These are phyloP conservation scores for Backusella westeae DNA, from an alignment of 192 early-diverging fungal genomes.

Conservation along the genomic window DNA sequence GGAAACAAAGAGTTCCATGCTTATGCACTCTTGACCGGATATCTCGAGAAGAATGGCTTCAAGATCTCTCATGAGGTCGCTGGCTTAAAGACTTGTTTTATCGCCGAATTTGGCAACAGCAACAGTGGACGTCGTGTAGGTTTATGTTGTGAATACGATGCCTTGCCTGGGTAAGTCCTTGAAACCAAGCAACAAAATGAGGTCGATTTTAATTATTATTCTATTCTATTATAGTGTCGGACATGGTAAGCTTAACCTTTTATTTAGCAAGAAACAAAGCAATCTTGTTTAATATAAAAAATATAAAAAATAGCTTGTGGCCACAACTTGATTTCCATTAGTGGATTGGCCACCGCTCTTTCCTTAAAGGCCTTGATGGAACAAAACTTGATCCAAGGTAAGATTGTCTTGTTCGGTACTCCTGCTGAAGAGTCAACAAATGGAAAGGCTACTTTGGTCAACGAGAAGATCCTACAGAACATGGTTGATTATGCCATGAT, in stretches of 20 bases:
- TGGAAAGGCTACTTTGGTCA: conserved; percentile 72
- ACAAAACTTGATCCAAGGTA: conserved; percentile 39
- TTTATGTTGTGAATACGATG: conserved; percentile 62
- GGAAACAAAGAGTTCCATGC: conserved; percentile 59
- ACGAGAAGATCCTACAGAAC: conserved; percentile 61
- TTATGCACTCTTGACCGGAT: conserved; percentile 59
- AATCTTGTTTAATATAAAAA: too few relatives aligned
- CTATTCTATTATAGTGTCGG: conserved; percentile 33
- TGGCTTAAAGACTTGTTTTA: conserved; percentile 72
- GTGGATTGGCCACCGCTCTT: conserved; percentile 55
- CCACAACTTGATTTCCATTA: conserved; percentile 68
- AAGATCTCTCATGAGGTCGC: conserved; percentile 50
- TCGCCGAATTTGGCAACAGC: conserved; percentile 58
- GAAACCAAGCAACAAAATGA: background rate
- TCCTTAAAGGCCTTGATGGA: conserved; percentile 43
- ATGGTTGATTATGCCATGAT: conserved; percentile 69
- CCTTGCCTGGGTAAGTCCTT: conserved; percentile 54
- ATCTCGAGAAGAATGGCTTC: conserved; percentile 64
- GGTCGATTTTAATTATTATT: background rate
- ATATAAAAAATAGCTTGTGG: conserved; percentile 55
- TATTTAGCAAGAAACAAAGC: too few relatives aligned
- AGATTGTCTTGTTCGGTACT: conserved; percentile 63
- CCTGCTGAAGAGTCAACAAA: conserved; percentile 64
- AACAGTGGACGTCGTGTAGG: conserved; percentile 43
- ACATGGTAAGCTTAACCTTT: conserved; percentile 32